Conservation (phyloP, 148 eudicot species). For the Diospyros kaki region DNA sequence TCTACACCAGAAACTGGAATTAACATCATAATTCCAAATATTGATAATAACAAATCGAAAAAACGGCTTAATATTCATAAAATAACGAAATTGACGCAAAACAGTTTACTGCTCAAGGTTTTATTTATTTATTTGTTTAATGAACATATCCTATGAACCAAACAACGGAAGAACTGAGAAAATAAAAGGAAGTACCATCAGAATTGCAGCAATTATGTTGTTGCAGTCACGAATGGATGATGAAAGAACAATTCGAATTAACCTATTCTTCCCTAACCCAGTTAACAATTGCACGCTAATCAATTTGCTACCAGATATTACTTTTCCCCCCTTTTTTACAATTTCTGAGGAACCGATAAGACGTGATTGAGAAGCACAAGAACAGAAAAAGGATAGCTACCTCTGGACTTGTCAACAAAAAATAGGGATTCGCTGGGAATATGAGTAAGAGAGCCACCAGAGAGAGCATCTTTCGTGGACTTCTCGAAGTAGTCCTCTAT, state of each 20-base stretch:
- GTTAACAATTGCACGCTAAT: not conserved
- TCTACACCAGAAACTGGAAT: not conserved
- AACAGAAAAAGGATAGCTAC: conserved; percentile 20
- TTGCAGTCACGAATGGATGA: not conserved
- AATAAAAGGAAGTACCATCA: no score
- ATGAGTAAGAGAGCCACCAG: conserved; percentile 76
- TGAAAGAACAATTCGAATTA: not conserved
- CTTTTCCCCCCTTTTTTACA: not conserved
- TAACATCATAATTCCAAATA: not conserved
- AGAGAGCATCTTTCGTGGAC: conserved; percentile 76
- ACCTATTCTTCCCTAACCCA: not conserved
- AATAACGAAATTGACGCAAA: no score
- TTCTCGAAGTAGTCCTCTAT: conserved; percentile 67
- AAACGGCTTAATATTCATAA: no score
- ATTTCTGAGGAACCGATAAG: not conserved
- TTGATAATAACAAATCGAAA: no score
- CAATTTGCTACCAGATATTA: no score
- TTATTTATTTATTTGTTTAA: no score
- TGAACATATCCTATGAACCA: no score
- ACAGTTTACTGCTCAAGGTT: no score
- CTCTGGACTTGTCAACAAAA: conserved; percentile 62
- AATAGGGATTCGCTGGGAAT: conserved; percentile 68
- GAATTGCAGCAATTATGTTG: not conserved
- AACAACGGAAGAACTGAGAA: no score
- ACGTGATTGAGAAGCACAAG: not conserved